phyloP scores from a whole-genome alignment of 306 rosid species.

The apple (Malus domestica) region ASM211411v1 NC_041798.1:39581001-39581500 shows the following conservation, averaged over 20 bases:
- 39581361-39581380: not conserved
- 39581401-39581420: conserved; percentile 3
- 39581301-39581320: conserved; percentile 49
- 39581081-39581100: no score
- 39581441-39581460: conserved; percentile 43
- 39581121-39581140: no score
- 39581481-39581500: conserved; percentile 38
- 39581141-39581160: no score
- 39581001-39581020: no score
- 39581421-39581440: conserved; percentile 25
- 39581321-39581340: conserved; percentile 33
- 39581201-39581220: no score
- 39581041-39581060: no score
- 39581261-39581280: conserved; percentile 30
- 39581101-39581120: no score
- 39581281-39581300: conserved; percentile 69
- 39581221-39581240: conserved; percentile 51
- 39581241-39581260: conserved; percentile 53
- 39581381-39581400: not conserved
- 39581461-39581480: conserved; percentile 41
- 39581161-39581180: no score
- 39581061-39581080: no score
- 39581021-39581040: no score
- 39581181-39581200: no score
- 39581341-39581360: not conserved